Evolutionary conservation across 2,329 filamentous ascomycete species (phyloP).

Genomic region (Apiospora saccharicola): DNA sequence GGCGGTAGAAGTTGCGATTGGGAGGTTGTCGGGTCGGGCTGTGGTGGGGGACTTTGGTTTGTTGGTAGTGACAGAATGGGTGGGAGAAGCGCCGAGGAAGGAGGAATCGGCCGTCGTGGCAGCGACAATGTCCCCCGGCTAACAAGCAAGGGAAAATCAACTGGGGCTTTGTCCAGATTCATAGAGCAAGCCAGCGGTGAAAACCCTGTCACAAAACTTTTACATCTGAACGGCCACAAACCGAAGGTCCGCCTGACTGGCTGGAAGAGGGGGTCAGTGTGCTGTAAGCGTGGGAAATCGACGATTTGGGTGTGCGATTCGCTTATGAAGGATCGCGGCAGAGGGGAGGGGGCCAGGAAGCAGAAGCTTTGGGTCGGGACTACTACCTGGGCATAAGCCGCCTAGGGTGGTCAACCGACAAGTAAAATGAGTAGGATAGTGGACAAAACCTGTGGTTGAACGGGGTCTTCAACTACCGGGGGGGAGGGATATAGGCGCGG

Average conservation of each 20-base stretch:
- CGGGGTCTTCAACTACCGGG: conserved; percentile 13
- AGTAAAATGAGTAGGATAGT: not conserved
- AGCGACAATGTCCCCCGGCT: conserved; percentile 18
- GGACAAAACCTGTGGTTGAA: conserved; percentile 1
- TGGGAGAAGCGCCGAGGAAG: not conserved
- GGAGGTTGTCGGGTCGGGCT: conserved; percentile 2
- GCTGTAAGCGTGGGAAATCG: conserved; percentile 17
- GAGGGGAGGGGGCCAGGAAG: not conserved
- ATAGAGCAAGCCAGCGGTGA: conserved; percentile 23
- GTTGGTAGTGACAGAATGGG: not conserved
- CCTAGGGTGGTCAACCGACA: conserved; percentile 10
- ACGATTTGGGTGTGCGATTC: not conserved
- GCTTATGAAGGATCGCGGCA: conserved; percentile 15
- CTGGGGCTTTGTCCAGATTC: conserved; percentile 23
- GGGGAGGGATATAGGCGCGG: conserved; percentile 4
- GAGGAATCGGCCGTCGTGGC: conserved; percentile 20
- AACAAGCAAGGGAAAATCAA: conserved; percentile 20
- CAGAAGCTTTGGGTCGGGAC: conserved; percentile 14
- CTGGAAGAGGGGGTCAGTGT: conserved; percentile 18
- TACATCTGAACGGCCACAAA: conserved; percentile 21
- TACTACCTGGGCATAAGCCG: conserved; percentile 9
- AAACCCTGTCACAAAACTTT: conserved; percentile 18
- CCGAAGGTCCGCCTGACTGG: conserved; percentile 7
- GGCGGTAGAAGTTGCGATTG: conserved; percentile 31
- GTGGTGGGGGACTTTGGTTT: not conserved